Conservation (phyloP, 1,284 basidiomycete genomes). For the Cutaneotrichosporon daszewskae region DNA sequence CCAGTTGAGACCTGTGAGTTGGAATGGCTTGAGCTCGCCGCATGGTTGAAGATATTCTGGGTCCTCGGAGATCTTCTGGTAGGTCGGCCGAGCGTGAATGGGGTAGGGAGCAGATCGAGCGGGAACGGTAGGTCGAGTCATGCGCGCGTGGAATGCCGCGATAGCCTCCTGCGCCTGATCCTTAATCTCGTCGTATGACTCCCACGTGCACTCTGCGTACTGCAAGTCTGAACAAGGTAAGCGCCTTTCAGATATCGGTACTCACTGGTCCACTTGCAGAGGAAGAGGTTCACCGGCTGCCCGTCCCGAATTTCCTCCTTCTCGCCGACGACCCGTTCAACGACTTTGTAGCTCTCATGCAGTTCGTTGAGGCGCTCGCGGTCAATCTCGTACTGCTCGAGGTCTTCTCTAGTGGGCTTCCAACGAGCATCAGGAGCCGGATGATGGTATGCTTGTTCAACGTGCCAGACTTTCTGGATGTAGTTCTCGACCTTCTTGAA, state of each 20-base stretch:
- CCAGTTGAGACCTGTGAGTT: constrained; percentile 97
- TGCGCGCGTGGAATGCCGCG: constrained; percentile 70
- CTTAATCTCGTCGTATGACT: constrained; percentile 68
- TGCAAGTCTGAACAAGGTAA: constrained; percentile 57
- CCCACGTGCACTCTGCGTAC: constrained; percentile 97
- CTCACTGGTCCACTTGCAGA: constrained; percentile 85
- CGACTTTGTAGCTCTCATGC: constrained; percentile 81
- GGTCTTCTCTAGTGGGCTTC: constrained; percentile 75
- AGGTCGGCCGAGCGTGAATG: constrained; percentile 67
- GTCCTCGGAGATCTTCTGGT: constrained; percentile 81
- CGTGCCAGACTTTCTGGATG: constrained; percentile 71
- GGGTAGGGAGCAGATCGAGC: constrained; percentile 73
- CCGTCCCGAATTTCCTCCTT: constrained; percentile 61
- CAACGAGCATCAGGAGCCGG: constrained; percentile 50
- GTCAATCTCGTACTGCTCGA: constrained; percentile 81
- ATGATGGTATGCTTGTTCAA: constrained; percentile 64
- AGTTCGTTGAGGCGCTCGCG: constrained; percentile 85
- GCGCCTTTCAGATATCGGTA: constrained; percentile 1
- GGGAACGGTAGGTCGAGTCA: constrained; percentile 75
- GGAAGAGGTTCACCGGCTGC: constrained; percentile 65
- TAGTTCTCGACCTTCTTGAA: constrained; percentile 99
- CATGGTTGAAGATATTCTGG: constrained; percentile 83
- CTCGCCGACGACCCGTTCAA: constrained; percentile 85
- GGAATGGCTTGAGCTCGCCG: constrained; percentile 92
- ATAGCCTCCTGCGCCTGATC: constrained; percentile 60